A percentile compares a stretch with the other conserved stretches of the same genome.
Conservation (phyloP, 2,329 filamentous ascomycete species). For the Monilinia aucupariae region DNA sequence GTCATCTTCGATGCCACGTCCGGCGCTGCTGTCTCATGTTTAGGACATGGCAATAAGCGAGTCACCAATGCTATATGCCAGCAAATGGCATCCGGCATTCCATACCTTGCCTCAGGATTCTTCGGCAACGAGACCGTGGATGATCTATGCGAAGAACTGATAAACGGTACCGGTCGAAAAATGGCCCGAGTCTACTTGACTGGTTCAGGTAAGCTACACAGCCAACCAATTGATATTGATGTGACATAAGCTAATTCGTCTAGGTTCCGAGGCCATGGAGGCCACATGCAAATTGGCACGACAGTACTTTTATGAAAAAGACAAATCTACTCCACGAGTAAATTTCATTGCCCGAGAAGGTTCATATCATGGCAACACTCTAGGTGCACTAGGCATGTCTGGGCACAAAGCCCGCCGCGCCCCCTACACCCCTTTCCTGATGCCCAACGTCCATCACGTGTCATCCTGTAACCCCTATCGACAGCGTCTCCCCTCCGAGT, state of each 20-base stretch:
- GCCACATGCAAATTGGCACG: slow-evolving; percentile 61
- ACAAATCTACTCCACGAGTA: slow-evolving; percentile 41
- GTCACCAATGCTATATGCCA: slow-evolving; percentile 54
- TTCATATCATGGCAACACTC: slow-evolving; percentile 66
- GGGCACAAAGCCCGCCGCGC: slow-evolving; percentile 54
- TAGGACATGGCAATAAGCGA: slow-evolving; percentile 61
- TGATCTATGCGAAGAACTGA: slow-evolving; percentile 40
- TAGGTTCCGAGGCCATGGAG: slow-evolving; percentile 64
- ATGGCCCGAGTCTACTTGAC: slow-evolving; percentile 53
- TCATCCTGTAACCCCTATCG: slow-evolving; percentile 62
- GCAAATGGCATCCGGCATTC: slow-evolving; percentile 51
- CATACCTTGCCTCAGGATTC: slow-evolving; percentile 54
- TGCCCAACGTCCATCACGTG: slow-evolving; percentile 50
- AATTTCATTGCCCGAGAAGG: slow-evolving; percentile 60
- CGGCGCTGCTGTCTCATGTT: slow-evolving; percentile 65
- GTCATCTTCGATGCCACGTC: slow-evolving; percentile 66
- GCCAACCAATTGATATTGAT: background rate
- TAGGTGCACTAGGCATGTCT: slow-evolving; percentile 56
- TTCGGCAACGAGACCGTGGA: slow-evolving; percentile 52
- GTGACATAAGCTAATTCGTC: slow-evolving; percentile 16
- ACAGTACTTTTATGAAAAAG: slow-evolving; percentile 59
- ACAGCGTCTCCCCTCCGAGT: slow-evolving; percentile 45
- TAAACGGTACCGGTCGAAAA: slow-evolving; percentile 39
- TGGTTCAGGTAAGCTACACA: slow-evolving; percentile 46
- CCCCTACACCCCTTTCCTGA: slow-evolving; percentile 53